Percentiles rank a stretch among this genome's conserved stretches.
phyloP scores from a whole-genome alignment of 768 basidiomycete genomes.

The Tricholomella constricta region DNA sequence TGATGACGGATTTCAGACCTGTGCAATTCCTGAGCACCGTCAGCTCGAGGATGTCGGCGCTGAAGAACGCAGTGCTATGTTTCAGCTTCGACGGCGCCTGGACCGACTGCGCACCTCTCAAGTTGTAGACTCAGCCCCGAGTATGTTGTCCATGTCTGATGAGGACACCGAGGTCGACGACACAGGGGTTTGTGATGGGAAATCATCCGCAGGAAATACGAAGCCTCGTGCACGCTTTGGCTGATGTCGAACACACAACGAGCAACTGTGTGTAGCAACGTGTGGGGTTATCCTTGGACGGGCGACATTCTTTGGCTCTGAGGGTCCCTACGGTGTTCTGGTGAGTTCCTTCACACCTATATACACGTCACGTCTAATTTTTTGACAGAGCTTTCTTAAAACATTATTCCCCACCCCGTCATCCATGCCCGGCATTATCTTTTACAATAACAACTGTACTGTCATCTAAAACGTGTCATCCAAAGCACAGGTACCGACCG shows the following conservation, averaged over 20 bases:
- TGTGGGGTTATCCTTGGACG: conserved; percentile 35
- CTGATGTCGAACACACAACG: conserved; percentile 33
- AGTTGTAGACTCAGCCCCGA: too few relatives aligned
- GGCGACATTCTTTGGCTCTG: conserved; percentile 34
- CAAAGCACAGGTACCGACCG: too few relatives aligned
- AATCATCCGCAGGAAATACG: too few relatives aligned
- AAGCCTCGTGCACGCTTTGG: conserved; percentile 34
- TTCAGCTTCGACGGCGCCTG: conserved; percentile 29
- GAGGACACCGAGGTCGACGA: too few relatives aligned
- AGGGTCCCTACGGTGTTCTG: too few relatives aligned
- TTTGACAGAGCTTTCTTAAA: conserved; percentile 27
- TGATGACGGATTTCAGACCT: conserved; percentile 18
- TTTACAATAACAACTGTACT: conserved; percentile 33
- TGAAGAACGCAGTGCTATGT: conserved; percentile 18
- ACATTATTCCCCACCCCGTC: conserved; percentile 23
- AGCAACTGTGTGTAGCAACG: conserved; percentile 29
- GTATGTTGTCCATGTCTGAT: too few relatives aligned
- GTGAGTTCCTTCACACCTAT: too few relatives aligned
- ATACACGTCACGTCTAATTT: too few relatives aligned
- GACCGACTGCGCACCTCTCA: too few relatives aligned
- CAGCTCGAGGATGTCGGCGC: conserved; percentile 18
- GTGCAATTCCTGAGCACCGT: conserved; percentile 20
- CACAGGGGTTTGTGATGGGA: too few relatives aligned
- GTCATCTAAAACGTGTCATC: too few relatives aligned
- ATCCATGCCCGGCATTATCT: conserved; percentile 28